A percentile compares a stretch with the other conserved stretches of the same genome.
Evolutionary conservation across 176 grass and related monocot species (phyloP).

Genomic region (Oryza australiensis): DNA sequence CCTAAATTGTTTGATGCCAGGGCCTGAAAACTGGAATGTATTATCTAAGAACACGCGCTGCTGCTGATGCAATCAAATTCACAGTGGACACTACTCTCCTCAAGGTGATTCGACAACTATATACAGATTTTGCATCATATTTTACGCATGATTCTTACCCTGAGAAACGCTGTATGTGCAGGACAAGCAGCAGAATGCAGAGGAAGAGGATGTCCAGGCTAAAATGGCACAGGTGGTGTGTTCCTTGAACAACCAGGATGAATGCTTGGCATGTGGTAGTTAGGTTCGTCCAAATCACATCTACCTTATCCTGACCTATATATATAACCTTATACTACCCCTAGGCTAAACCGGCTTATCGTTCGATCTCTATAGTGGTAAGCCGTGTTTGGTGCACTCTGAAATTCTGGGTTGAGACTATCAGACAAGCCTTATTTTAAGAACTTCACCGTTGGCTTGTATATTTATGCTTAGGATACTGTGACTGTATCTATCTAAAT

Average conservation of each 20-base stretch:
- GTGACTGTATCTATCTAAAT: neutral
- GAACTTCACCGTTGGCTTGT: neutral
- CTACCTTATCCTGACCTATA: neutral
- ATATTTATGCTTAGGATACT: neutral
- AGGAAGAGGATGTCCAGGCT: constrained; percentile 53
- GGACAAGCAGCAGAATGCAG: constrained; percentile 34
- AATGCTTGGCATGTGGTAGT: constrained; percentile 71
- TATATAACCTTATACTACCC: neutral
- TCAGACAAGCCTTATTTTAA: neutral
- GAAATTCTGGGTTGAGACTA: neutral
- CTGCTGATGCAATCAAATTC: constrained; percentile 82
- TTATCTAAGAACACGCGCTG: constrained; percentile 73
- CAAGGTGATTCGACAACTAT: constrained; percentile 30
- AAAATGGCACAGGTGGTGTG: constrained; percentile 79
- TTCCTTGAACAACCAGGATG: constrained; percentile 67
- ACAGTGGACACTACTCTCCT: constrained; percentile 69
- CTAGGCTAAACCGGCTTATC: neutral
- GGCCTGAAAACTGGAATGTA: constrained; percentile 91
- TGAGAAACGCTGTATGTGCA: constrained; percentile 9
- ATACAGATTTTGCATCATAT: neutral
- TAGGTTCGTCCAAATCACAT: constrained; percentile 24
- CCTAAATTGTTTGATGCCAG: constrained; percentile 25
- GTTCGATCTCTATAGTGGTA: neutral
- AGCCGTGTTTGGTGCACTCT: neutral
- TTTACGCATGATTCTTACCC: neutral